Evolutionary conservation across 345 rosid genomes (phyloP).

Genomic region (Aquilaria sinensis): DNA sequence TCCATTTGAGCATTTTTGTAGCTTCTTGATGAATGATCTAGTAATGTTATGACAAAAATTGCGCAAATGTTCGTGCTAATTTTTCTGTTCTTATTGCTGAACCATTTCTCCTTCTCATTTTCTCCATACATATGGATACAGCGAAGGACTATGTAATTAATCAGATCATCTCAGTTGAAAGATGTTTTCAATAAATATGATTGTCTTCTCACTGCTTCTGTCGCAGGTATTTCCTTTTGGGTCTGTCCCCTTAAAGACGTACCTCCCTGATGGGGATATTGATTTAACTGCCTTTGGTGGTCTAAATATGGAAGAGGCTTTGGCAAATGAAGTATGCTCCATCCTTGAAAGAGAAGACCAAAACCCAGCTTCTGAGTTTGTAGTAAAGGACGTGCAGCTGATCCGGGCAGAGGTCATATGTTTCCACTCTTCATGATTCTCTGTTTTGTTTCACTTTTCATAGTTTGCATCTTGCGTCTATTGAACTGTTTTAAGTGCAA

Average conservation of each 20-base stretch:
- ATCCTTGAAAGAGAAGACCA: conserved; percentile 70
- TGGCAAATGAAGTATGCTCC: conserved; percentile 48
- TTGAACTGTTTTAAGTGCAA: background rate
- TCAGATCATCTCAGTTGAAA: no score
- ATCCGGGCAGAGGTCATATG: conserved; percentile 68
- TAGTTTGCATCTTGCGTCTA: background rate
- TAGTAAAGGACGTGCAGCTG: conserved; percentile 68
- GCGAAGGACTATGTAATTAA: no score
- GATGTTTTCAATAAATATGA: background rate
- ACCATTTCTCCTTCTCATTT: no score
- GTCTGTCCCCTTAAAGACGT: conserved; percentile 88
- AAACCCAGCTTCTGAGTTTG: conserved; percentile 44
- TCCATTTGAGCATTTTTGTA: no score
- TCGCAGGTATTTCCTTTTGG: conserved; percentile 85
- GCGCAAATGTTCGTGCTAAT: no score
- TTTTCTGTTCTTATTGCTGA: no score
- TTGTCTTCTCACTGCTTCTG: conserved; percentile 7
- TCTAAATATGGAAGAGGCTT: conserved; percentile 45
- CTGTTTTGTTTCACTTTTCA: no score
- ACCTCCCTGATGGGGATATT: conserved; percentile 97
- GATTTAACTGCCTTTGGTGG: conserved; percentile 83
- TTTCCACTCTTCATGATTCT: background rate
- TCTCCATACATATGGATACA: no score
- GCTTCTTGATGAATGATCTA: no score
- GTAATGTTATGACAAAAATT: no score